Percentiles rank a stretch among this genome's conserved stretches.
Conservation (phyloP, 2,329 filamentous ascomycete genomes). For the Fonsecaea nubica region DNA sequence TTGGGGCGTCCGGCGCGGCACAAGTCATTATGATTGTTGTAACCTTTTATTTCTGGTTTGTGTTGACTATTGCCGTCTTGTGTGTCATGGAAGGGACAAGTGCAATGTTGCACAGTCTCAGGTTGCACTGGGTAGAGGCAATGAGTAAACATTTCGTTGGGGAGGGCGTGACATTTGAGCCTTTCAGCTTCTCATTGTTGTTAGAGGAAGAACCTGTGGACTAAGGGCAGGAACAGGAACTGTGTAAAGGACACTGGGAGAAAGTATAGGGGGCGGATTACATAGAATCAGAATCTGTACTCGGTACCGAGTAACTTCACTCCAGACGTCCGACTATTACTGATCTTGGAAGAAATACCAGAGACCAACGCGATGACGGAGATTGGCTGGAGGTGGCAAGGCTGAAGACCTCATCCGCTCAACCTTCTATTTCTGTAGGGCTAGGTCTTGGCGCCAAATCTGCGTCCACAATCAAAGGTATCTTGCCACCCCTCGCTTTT, state of each 20-base stretch:
- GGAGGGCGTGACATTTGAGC: slow-evolving; percentile 82
- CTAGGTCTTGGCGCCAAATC: slow-evolving; percentile 20
- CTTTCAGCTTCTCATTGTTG: slow-evolving; percentile 84
- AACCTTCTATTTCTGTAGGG: not conserved
- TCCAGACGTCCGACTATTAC: slow-evolving; percentile 46
- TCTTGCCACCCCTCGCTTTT: slow-evolving; percentile 13
- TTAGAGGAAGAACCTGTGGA: slow-evolving; percentile 76
- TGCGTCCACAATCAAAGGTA: slow-evolving; percentile 15
- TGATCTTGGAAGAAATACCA: too few relatives aligned
- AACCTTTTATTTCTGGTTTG: slow-evolving; percentile 89
- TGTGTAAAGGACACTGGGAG: not conserved
- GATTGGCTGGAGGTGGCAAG: not conserved
- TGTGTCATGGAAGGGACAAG: slow-evolving; percentile 96
- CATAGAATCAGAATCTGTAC: not conserved
- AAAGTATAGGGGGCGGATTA: not conserved
- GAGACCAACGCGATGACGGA: too few relatives aligned
- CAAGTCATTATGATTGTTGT: slow-evolving; percentile 83
- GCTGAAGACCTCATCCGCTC: slow-evolving; percentile 3
- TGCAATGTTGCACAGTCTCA: slow-evolving; percentile 90
- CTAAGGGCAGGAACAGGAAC: slow-evolving; percentile 36
- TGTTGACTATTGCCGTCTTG: slow-evolving; percentile 77
- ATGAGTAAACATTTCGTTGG: slow-evolving; percentile 98
- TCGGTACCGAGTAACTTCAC: not conserved
- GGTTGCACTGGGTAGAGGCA: slow-evolving; percentile 95
- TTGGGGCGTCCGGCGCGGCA: slow-evolving; percentile 64